Base-by-base conservation (phyloP, 2,329 filamentous ascomycete genomes). In the Elsinoe arachidis region DNA sequence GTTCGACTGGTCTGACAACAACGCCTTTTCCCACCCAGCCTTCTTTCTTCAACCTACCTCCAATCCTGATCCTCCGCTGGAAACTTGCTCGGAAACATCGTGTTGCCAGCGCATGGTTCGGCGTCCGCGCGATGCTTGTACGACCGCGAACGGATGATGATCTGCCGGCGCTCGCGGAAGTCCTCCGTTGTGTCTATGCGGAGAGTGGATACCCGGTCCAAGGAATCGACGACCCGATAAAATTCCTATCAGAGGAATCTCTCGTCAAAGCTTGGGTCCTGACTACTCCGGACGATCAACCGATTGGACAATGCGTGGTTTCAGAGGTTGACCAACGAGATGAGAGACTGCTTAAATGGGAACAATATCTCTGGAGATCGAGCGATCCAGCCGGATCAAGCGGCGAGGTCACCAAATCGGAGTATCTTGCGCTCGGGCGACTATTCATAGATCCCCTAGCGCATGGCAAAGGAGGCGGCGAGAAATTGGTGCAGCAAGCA, bases 191-290 rank as follows among this genome's bases (percentile, higher is more conserved):
- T 12, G 65, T 68, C 33, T 61, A 67, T 57, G 58, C 26, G 1
- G 34, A 41, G 14, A 61, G 62, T 55, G 57, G 63, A 44, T 67
- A 68, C 57, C 66, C 66, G 4, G 64, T 68, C 12, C 57, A 65
- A 53, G 66, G 65, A 34, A 58, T 62, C 14, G 59, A 55, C 1
- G 49, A 63, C 12, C 58, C 60, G 5, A 35, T 52, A 5, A 49
- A 53, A 15, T 61, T 62, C 21, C 49, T 60, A 35, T 52, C 53
- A 1, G 51, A 43, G 21, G 56, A 55, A 12, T 10, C 37, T 11
- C 47, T 62, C 6, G 23, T 57, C 33, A 54, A 51, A 35, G 62
- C 63, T 9, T 68, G 66, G 63, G 58, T 67, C 17, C n/a, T 37
- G 1, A 30, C 56, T 17, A 37, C 30, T 14, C 19, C 56, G n/a